Evolutionary conservation across 306 rosid species (phyloP).

Genomic region (Nissolia schottii): DNA sequence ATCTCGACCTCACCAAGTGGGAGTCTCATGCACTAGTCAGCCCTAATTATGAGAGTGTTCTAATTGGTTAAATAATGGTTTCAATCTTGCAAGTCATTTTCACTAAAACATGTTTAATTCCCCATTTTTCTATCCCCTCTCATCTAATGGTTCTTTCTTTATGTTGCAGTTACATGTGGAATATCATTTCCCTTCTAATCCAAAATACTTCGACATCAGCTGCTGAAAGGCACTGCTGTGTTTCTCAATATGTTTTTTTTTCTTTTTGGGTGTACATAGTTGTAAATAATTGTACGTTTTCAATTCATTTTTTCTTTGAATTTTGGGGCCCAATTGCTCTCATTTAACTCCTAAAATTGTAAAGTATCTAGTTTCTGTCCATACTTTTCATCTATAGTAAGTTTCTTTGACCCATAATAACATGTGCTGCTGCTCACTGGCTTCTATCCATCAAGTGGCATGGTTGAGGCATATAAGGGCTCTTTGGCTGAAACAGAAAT

Average conservation of each 20-base stretch:
- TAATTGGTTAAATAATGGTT: neutral
- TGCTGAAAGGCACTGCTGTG: slow-evolving; percentile 23
- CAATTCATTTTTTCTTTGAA: slow-evolving; percentile 22
- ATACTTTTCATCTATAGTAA: neutral
- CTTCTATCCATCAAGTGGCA: neutral
- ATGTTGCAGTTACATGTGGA: slow-evolving; percentile 68
- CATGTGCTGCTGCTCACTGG: neutral
- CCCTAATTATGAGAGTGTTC: too few species aligned
- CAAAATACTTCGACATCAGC: slow-evolving; percentile 65
- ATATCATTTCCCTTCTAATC: slow-evolving; percentile 72
- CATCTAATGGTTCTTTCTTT: neutral
- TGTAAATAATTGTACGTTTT: slow-evolving; percentile 41
- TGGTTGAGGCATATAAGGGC: too few species aligned
- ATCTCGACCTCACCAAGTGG: too few species aligned
- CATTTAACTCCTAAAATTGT: slow-evolving; percentile 26
- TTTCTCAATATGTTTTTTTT: slow-evolving; percentile 7
- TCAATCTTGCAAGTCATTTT: neutral
- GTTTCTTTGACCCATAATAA: neutral
- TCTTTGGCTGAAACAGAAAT: too few species aligned
- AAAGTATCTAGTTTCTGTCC: slow-evolving; percentile 14
- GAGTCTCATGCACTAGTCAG: too few species aligned
- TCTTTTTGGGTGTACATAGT: slow-evolving; percentile 9
- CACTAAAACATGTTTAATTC: too few species aligned
- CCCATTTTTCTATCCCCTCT: neutral
- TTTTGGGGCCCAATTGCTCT: slow-evolving; percentile 20